A percentile compares a stretch with the other conserved stretches of the same genome.
Conservation (phyloP, 2,329 filamentous ascomycete genomes). For the Fusarium fujikuroi region DNA sequence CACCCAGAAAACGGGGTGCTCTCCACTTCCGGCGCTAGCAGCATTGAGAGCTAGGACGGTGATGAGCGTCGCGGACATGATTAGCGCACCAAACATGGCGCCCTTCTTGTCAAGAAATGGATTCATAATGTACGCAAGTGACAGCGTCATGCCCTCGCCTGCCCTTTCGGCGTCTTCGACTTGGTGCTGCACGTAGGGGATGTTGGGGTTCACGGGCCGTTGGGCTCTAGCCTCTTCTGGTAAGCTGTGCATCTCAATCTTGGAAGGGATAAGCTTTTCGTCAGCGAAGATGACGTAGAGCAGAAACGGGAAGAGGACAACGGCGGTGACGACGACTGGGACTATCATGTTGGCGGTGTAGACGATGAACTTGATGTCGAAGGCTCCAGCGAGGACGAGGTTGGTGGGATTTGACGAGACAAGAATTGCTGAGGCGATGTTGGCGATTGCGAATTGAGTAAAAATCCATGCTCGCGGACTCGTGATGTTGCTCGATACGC, state of each 20-base stretch:
- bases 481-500: conserved; percentile 77
- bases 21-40: conserved; percentile 58
- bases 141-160: conserved; percentile 62
- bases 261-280: conserved; percentile 69
- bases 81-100: conserved; percentile 69
- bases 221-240: conserved; percentile 63
- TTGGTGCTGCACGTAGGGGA: conserved; percentile 70
- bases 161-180: conserved; percentile 62
- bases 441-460: conserved; percentile 76
- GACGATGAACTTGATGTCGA: conserved; percentile 75
- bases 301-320: conserved; percentile 75
- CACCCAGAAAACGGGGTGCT: conserved; percentile 73
- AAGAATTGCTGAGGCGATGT: conserved; percentile 78
- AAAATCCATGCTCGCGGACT: conserved; percentile 79
- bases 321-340: conserved; percentile 73
- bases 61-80: conserved; percentile 75
- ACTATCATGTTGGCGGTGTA: conserved; percentile 85
- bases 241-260: conserved; percentile 75
- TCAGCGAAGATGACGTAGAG: conserved; percentile 76
- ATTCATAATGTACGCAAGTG: conserved; percentile 79
- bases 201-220: conserved; percentile 77
- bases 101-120: conserved; percentile 76
- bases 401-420: conserved; percentile 85
- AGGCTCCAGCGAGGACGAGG: conserved; percentile 77
- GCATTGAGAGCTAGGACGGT: conserved; percentile 75